Base-by-base conservation (phyloP, 306 rosid genomes). In the Gastrolobium villosum region DNA sequence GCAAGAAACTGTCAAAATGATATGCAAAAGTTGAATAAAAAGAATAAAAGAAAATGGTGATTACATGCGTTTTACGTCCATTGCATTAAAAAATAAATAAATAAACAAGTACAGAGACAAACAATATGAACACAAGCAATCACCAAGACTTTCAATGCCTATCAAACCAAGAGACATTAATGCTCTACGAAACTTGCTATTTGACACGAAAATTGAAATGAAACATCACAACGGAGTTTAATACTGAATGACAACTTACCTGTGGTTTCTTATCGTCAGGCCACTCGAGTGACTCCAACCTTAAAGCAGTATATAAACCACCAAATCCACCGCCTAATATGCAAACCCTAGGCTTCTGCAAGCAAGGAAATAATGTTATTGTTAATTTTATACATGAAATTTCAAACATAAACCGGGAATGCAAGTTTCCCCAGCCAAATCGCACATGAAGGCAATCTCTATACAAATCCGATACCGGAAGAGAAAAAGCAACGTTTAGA, bases 311-410 rank as follows among this genome's bases (percentile, higher is more conserved):
- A 76, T 92, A 94, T 61, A 94, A 86, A 74, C 99, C 99, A 71
- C 99, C 99, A 74, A 94, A 94, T 66, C 99, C 99, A 50, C 99
- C 99, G 37, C 99, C 99, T 64, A 94, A 84, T 80, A 94, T 92
- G 70, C 99, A 94, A 37, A 94, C 88, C 85, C 96, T 87, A 40
- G 97, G 97, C 71, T 62, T 92, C 99, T 93, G 94, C 64, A 81
- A 69, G 11, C 7, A 50, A 53, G 63, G 1, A 71, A 35, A 10
- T 43, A 1, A 5, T 26, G 43, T 26, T 28, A 63, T 10, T 4
- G 37, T 53, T 4, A 74, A 46, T 59, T 41, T 2, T 37, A 81
- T 5, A 41, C 13, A 57, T 10, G 57, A 46, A 10, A 34, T 26
- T 14, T 44, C 39, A 65, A 72, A 79, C 70, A 59, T 2, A 40